A percentile compares a stretch with the other conserved stretches of the same genome.
Conservation (phyloP, 2,329 filamentous ascomycete species). For the Cladosporium oxysporum region DNA sequence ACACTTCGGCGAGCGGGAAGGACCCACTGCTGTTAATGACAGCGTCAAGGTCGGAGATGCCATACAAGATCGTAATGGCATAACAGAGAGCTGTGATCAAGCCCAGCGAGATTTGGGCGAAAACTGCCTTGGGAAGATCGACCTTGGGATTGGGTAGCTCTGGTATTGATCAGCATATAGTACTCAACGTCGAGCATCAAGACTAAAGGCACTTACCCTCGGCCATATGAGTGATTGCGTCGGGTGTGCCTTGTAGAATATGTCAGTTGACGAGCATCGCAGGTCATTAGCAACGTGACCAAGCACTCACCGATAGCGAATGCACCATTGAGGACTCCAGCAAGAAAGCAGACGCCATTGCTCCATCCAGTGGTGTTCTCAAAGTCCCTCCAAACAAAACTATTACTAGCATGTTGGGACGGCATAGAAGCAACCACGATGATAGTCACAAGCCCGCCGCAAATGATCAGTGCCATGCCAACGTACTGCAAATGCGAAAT, state of each 20-base stretch:
- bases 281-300: neutral
- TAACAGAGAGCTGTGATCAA: conserved; percentile 50
- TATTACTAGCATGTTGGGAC: conserved; percentile 49
- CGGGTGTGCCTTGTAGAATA: conserved; percentile 29
- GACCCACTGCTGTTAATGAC: conserved; percentile 43
- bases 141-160: conserved; percentile 40
- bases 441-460: conserved; percentile 40
- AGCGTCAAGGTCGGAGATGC: conserved; percentile 48
- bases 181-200: neutral
- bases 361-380: conserved; percentile 56
- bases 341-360: conserved; percentile 42
- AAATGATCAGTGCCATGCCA: conserved; percentile 54
- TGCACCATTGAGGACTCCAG: conserved; percentile 42
- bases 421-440: conserved; percentile 55
- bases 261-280: neutral
- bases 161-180: neutral
- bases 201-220: conserved; percentile 26
- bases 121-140: conserved; percentile 54
- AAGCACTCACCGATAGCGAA: conserved; percentile 36
- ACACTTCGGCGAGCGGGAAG: conserved; percentile 52
- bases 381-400: conserved; percentile 55
- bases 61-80: conserved; percentile 54
- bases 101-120: conserved; percentile 51
- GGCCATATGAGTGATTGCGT: conserved; percentile 40
- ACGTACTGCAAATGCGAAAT: conserved; percentile 55